Evolutionary conservation across 257 asterid species (phyloP).

Genomic region (Handroanthus guayacan): DNA sequence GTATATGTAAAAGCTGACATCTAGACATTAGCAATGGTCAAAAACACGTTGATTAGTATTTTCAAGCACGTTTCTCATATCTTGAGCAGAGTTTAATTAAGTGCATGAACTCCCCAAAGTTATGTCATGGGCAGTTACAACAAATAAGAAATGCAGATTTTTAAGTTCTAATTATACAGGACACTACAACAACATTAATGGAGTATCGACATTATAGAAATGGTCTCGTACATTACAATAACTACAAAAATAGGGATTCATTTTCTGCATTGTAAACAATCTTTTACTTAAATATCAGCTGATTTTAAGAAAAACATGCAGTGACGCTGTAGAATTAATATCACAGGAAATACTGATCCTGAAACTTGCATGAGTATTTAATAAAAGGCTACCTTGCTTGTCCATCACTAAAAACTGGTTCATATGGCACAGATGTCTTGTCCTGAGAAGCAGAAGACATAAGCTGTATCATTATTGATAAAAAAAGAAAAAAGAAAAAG

Average conservation of each 20-base stretch:
- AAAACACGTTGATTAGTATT: too few species aligned
- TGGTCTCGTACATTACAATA: neutral
- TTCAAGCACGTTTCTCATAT: too few species aligned
- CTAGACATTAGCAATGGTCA: too few species aligned
- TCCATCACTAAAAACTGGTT: constrained; percentile 86
- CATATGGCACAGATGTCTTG: constrained; percentile 85
- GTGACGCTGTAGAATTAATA: neutral
- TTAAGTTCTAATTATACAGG: neutral
- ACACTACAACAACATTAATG: neutral
- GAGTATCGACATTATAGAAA: neutral
- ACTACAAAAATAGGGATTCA: neutral
- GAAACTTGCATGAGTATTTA: constrained; percentile 3
- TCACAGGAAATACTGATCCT: constrained; percentile 1
- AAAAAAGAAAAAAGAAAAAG: neutral
- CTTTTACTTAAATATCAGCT: neutral
- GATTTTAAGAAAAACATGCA: neutral
- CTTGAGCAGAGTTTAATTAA: too few species aligned
- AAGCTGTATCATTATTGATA: constrained; percentile 11
- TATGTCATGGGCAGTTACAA: too few species aligned
- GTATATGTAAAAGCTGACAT: too few species aligned
- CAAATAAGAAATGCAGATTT: too few species aligned
- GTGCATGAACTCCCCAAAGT: too few species aligned
- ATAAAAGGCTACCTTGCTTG: constrained; percentile 77
- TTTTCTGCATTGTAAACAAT: neutral
- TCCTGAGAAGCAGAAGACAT: constrained; percentile 59